A percentile compares a stretch with the other conserved stretches of the same genome.
Evolutionary conservation across 805 yeast species (phyloP).

Genomic region (Yueomyces sp.): DNA sequence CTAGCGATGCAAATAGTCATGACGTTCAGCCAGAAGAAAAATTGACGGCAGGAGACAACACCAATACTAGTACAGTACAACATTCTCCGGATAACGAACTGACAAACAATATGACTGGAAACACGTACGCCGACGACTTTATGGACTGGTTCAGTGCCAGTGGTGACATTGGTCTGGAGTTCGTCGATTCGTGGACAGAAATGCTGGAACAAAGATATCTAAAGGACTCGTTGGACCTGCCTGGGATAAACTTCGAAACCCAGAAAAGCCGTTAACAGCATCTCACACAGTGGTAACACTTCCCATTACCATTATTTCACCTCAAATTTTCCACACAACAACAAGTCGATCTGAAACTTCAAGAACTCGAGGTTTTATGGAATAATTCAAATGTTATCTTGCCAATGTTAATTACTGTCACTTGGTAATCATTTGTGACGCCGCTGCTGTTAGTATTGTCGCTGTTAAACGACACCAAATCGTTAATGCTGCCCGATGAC

Average conservation of each 20-base stretch:
- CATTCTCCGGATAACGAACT: background rate
- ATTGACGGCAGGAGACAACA: background rate
- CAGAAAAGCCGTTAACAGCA: too few relatives aligned
- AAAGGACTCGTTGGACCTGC: background rate
- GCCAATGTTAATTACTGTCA: too few relatives aligned
- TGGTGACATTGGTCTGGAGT: conserved; percentile 40
- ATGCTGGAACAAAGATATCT: conserved; percentile 57
- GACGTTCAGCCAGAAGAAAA: background rate
- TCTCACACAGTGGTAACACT: too few relatives aligned
- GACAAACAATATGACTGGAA: background rate
- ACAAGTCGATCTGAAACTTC: too few relatives aligned
- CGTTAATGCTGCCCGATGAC: too few relatives aligned
- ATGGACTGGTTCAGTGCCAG: conserved; percentile 39
- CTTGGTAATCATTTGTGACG: too few relatives aligned
- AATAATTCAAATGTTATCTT: too few relatives aligned
- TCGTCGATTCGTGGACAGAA: conserved; percentile 70
- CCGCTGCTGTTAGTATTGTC: too few relatives aligned
- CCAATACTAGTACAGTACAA: background rate
- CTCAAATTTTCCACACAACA: too few relatives aligned
- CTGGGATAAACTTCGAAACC: background rate
- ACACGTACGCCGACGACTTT: conserved; percentile 18
- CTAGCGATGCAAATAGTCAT: background rate
- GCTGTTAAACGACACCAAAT: too few relatives aligned
- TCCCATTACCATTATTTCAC: too few relatives aligned
- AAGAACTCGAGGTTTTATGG: too few relatives aligned